Evolutionary conservation across 176 grass and related monocot species (phyloP).

Genomic region (Aegilops tauschii): DNA sequence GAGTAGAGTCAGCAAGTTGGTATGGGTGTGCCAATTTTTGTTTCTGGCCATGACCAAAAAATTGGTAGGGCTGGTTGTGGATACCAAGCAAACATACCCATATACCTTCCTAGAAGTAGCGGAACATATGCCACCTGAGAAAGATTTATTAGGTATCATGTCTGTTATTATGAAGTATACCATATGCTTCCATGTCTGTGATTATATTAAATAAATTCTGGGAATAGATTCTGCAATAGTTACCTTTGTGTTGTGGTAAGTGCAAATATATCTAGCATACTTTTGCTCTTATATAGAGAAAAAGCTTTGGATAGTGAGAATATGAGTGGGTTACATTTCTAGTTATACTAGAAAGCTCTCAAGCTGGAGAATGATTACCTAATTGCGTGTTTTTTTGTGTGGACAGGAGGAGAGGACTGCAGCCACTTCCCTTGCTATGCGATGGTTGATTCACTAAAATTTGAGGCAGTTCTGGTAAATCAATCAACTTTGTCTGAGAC

Average conservation of each 20-base stretch:
- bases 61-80: no score
- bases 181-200: no score
- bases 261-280: neutral
- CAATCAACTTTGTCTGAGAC: neutral
- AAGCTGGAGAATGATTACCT: conserved; percentile 17
- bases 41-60: no score
- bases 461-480: conserved; percentile 79
- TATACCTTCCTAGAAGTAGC: no score
- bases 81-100: no score
- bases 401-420: conserved; percentile 71
- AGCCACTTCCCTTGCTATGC: conserved; percentile 62
- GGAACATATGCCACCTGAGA: no score
- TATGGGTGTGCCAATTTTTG: no score
- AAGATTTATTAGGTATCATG: no score
- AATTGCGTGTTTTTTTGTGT: neutral
- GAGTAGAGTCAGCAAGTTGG: no score
- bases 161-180: no score
- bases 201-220: no score
- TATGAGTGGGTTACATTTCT: neutral
- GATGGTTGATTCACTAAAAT: conserved; percentile 63
- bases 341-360: neutral
- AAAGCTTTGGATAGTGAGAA: neutral
- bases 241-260: neutral
- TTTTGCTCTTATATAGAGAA: neutral
- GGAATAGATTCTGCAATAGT: no score